phyloP scores from a whole-genome alignment of 1,284 basidiomycete species.

The Malassezia equina region DNA sequence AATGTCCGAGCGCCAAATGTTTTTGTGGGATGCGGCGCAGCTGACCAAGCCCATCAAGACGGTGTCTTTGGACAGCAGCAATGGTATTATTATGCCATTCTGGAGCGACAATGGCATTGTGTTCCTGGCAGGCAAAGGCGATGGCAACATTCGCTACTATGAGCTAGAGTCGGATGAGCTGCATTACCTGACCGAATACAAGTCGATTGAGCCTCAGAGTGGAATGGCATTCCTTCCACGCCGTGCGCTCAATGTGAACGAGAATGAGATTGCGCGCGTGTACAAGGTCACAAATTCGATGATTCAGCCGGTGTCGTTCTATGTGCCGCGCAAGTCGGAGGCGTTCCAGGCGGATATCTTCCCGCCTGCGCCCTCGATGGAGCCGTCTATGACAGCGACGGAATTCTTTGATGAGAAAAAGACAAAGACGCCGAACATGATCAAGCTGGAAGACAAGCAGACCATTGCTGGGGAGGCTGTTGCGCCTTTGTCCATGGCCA shows the following conservation, averaged over 20 bases:
- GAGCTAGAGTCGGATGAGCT: slow-evolving; percentile 84
- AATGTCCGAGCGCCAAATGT: slow-evolving; percentile 83
- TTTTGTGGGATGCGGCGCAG: slow-evolving; percentile 51
- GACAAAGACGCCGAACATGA: slow-evolving; percentile 55
- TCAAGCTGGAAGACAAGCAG: slow-evolving; percentile 51
- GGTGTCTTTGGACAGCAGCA: slow-evolving; percentile 46
- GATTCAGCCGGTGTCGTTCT: slow-evolving; percentile 82
- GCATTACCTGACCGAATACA: slow-evolving; percentile 61
- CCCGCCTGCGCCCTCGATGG: slow-evolving; percentile 72
- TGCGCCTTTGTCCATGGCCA: neutral
- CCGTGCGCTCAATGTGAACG: slow-evolving; percentile 70
- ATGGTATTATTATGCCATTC: slow-evolving; percentile 92
- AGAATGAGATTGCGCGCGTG: slow-evolving; percentile 89
- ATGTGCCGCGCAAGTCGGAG: slow-evolving; percentile 83
- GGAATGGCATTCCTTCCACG: slow-evolving; percentile 93
- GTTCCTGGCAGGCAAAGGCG: slow-evolving; percentile 66
- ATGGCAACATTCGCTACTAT: slow-evolving; percentile 57
- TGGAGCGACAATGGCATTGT: slow-evolving; percentile 71
- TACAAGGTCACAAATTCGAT: slow-evolving; percentile 72
- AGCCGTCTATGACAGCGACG: slow-evolving; percentile 66
- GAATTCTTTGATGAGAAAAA: slow-evolving; percentile 69
- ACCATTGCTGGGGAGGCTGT: slow-evolving; percentile 2
- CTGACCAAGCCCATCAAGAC: slow-evolving; percentile 21
- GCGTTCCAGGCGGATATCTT: slow-evolving; percentile 88
- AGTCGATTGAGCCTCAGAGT: slow-evolving; percentile 80